phyloP scores from a whole-genome alignment of 2,329 filamentous ascomycete species.

The Lasiodiplodia sp. region DNA sequence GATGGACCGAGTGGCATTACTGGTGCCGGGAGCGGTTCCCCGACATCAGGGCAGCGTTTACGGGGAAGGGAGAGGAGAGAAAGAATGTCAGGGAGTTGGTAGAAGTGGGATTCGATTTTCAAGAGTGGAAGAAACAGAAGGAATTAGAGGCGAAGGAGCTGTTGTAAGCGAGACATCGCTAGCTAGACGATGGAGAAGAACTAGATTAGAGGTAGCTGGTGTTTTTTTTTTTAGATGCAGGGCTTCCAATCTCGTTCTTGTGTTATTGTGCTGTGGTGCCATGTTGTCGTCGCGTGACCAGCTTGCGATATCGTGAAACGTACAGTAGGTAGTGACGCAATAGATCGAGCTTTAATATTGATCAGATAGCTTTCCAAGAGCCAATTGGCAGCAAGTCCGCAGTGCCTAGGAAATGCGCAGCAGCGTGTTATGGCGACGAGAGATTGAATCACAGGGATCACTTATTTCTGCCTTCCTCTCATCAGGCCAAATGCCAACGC shows the following conservation, averaged over 20 bases:
- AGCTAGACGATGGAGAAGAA: not conserved
- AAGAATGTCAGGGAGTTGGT: constrained; percentile 67
- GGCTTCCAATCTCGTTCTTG: not conserved
- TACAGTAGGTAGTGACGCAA: not conserved
- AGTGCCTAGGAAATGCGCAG: not conserved
- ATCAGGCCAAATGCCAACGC: too few species aligned
- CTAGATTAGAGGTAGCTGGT: not conserved
- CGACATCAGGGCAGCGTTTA: constrained; percentile 76
- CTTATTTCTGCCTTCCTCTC: not conserved
- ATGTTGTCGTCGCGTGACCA: not conserved
- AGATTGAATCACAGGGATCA: not conserved
- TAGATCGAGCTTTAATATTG: not conserved
- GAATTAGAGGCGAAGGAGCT: constrained; percentile 30
- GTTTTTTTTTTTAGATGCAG: not conserved
- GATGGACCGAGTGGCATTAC: constrained; percentile 73
- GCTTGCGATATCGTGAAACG: not conserved
- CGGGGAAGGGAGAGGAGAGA: constrained; percentile 66
- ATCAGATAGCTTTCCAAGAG: not conserved
- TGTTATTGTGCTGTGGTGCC: not conserved
- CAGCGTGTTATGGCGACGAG: not conserved
- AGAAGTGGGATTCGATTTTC: constrained; percentile 65
- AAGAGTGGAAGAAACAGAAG: constrained; percentile 39
- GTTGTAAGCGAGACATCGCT: constrained; percentile 14
- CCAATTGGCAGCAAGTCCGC: not conserved
- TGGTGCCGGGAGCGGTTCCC: constrained; percentile 76